Base-by-base conservation (phyloP, 352 stramenopile species). In the Thalassiosira sp. region DNA sequence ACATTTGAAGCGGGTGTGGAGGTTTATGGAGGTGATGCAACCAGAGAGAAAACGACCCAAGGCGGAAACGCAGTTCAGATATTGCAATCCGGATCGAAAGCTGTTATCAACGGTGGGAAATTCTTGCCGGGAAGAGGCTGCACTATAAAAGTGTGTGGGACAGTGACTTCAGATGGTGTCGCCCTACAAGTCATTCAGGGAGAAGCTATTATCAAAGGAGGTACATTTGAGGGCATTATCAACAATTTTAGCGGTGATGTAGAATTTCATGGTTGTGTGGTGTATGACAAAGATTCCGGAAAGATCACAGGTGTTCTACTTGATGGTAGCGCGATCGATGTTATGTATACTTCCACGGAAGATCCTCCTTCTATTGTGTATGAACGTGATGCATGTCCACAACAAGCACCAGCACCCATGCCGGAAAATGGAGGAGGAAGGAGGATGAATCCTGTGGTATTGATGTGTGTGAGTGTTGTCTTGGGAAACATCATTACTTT, bases 261-360 rank as follows among this genome's bases (percentile, higher is more conserved):
- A 27, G 58, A 66, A 37, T 31, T 77, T 13, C 59, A 77, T 70
- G 68, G 68, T 24, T 77, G 68, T 53, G 68, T 77, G 20, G 58
- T 60, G 27, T 60, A 53, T 56, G 51, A 65, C 46, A 52, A 54
- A 16, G 68, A 56, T 35, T 16, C 42, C 2, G 1, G 37, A 48
- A 75, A 58, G 52, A 77, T 77, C 15, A 40, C 27, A n/a, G 68
- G 68, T 37, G 35, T 66, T 28, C 43, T 77, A 15, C 22, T 58
- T 31, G 68, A 77, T 70, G 58, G 58, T 16, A 54, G 24, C 27
- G 28, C 22, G 13, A 69, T 77, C 20, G 53, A 77, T 70, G 68
- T 77, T 43, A 24, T 27, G n/a, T 77, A 66, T 61, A 11, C 24
- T 10, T 37, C 48, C 15, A 11, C 52, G 15, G 33, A 56, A 8